Evolutionary conservation across 768 basidiomycete species (phyloP).

Genomic region (Ephemerocybe angulata): DNA sequence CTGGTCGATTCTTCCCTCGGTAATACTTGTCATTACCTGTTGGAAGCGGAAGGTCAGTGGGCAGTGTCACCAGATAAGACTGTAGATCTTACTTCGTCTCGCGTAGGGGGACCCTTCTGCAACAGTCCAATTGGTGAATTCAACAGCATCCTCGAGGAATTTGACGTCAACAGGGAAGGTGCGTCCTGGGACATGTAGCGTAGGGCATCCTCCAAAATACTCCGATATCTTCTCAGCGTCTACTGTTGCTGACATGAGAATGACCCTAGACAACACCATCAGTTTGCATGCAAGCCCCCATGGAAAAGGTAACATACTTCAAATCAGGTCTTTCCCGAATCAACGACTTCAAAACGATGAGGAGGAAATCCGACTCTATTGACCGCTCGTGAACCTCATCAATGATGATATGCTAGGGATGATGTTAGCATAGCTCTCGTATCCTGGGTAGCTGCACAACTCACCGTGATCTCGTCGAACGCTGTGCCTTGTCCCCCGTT

Average conservation of each 20-base stretch:
- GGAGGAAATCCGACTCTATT: slow-evolving; percentile 95
- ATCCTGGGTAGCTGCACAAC: not conserved
- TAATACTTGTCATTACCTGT: slow-evolving; percentile 63
- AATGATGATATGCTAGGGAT: slow-evolving; percentile 80
- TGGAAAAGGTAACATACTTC: slow-evolving; percentile 48
- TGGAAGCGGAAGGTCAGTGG: not conserved
- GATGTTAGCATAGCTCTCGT: slow-evolving; percentile 1
- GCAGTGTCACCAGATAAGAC: not conserved
- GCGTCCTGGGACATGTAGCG: slow-evolving; percentile 85
- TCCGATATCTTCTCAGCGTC: slow-evolving; percentile 86
- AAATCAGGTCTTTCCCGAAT: slow-evolving; percentile 73
- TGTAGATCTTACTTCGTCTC: slow-evolving; percentile 49
- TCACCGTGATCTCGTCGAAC: slow-evolving; percentile 92
- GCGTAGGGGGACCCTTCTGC: slow-evolving; percentile 80
- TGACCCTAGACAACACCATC: slow-evolving; percentile 49
- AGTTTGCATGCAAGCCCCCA: slow-evolving; percentile 3
- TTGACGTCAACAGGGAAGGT: slow-evolving; percentile 88
- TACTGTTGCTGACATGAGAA: slow-evolving; percentile 96
- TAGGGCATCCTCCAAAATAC: slow-evolving; percentile 85
- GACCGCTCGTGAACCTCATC: slow-evolving; percentile 98
- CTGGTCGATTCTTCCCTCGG: slow-evolving; percentile 54
- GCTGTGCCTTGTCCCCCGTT: slow-evolving; percentile 68
- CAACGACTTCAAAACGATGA: slow-evolving; percentile 88
- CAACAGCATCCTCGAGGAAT: slow-evolving; percentile 89
- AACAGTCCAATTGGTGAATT: slow-evolving; percentile 75